Percentiles rank a stretch among this genome's conserved stretches.
Evolutionary conservation across 2,329 filamentous ascomycete species (phyloP).

Genomic region (Pseudogymnoascus sp.): DNA sequence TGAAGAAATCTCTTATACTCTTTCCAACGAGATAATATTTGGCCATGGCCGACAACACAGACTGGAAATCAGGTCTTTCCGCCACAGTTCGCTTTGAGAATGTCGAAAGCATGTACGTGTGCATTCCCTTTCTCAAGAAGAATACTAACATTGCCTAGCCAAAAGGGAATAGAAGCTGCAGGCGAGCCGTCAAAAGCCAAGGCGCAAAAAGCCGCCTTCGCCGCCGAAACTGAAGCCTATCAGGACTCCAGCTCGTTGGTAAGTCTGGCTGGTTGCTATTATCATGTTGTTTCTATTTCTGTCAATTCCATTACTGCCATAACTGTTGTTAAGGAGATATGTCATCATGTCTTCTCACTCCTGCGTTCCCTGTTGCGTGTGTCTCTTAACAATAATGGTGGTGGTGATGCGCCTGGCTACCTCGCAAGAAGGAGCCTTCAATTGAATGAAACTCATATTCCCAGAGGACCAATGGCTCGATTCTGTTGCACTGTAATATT

Average conservation of each 20-base stretch:
- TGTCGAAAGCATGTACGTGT: constrained; percentile 52
- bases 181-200: constrained; percentile 39
- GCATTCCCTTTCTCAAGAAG: not conserved
- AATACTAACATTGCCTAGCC: constrained; percentile 1
- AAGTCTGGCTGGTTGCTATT: constrained; percentile 24
- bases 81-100: constrained; percentile 48
- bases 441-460: constrained; percentile 13
- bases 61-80: constrained; percentile 25
- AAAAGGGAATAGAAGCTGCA: constrained; percentile 28
- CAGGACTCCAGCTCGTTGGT: constrained; percentile 49
- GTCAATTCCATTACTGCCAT: not conserved
- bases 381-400: not conserved
- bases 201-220: constrained; percentile 46
- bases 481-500: not conserved
- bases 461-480: not conserved
- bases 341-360: not conserved
- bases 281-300: constrained; percentile 12
- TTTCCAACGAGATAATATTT: constrained; percentile 3
- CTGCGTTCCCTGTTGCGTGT: not conserved
- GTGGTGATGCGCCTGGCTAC: not conserved
- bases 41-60: constrained; percentile 20
- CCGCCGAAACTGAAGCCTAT: constrained; percentile 57
- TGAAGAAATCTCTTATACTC: not conserved
- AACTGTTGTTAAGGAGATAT: not conserved
- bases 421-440: constrained; percentile 18